These are phyloP conservation scores for Aspergillus costaricaensis DNA, from an alignment of 2,329 filamentous ascomycete species.

Conservation along the genomic window DNA sequence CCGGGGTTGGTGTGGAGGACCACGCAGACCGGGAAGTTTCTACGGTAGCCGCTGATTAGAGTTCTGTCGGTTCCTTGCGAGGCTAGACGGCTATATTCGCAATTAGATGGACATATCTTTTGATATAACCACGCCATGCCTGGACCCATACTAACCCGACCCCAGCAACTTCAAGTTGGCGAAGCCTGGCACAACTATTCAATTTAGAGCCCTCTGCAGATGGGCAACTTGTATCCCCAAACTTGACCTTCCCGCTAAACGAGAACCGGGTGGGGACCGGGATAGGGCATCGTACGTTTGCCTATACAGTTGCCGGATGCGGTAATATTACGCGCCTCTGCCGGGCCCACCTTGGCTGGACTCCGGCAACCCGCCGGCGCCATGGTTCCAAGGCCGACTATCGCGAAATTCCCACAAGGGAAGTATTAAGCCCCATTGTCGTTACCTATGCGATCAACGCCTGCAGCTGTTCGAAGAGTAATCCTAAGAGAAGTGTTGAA, in stretches of 20 bases:
- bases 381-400: not conserved
- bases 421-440: not conserved
- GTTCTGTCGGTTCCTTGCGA: not conserved
- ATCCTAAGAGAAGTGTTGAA: not conserved
- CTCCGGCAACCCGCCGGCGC: not conserved
- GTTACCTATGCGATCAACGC: not conserved
- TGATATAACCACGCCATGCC: not conserved
- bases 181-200: not conserved
- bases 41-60: not conserved
- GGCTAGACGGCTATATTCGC: not conserved
- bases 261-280: not conserved
- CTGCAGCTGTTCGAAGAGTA: not conserved
- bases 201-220: not conserved
- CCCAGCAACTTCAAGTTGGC: not conserved
- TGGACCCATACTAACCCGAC: not conserved
- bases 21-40: not conserved
- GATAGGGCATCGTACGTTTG: constrained; percentile 3
- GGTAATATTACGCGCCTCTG: constrained; percentile 10
- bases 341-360: constrained; percentile 6
- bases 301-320: constrained; percentile 5
- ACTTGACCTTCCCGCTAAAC: not conserved
- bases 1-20: constrained; percentile 3
- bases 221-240: not conserved
- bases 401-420: not conserved
- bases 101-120: not conserved